Conservation (phyloP, 768 basidiomycete species). For the Tulasnella sp. region DNA sequence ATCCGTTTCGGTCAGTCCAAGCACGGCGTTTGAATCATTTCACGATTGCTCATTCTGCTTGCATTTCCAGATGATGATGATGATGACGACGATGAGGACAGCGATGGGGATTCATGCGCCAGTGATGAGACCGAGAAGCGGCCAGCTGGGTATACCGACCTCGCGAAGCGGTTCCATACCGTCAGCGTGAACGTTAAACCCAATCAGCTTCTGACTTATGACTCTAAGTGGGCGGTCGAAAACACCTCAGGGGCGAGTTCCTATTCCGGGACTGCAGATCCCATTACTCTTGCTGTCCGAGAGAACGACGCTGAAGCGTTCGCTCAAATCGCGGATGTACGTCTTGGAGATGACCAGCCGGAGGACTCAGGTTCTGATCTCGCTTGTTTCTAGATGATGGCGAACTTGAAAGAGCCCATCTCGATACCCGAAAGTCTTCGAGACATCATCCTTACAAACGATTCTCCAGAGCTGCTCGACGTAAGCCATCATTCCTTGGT, state of each 20-base stretch:
- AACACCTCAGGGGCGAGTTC: background rate
- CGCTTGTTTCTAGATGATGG: slow-evolving; percentile 37
- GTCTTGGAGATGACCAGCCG: background rate
- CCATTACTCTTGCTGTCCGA: background rate
- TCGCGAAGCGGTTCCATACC: slow-evolving; percentile 47
- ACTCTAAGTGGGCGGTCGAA: background rate
- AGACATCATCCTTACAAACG: slow-evolving; percentile 38
- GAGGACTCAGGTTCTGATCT: background rate
- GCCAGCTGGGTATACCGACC: slow-evolving; percentile 48
- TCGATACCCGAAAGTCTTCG: slow-evolving; percentile 28
- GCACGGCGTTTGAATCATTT: background rate
- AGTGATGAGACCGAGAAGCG: slow-evolving; percentile 31
- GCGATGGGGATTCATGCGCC: slow-evolving; percentile 38
- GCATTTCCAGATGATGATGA: background rate
- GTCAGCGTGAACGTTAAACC: slow-evolving; percentile 31
- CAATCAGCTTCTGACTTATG: background rate
- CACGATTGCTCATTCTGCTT: background rate
- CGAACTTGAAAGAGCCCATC: background rate
- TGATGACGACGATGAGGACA: slow-evolving; percentile 38
- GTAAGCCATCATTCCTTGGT: background rate
- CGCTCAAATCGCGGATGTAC: slow-evolving; percentile 9
- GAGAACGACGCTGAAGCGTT: slow-evolving; percentile 6
- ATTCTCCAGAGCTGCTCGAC: slow-evolving; percentile 52
- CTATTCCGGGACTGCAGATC: background rate
- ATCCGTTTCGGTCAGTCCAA: background rate